Base-by-base conservation (phyloP, 169 alveolate genomes). In the Neospora caninum region DNA sequence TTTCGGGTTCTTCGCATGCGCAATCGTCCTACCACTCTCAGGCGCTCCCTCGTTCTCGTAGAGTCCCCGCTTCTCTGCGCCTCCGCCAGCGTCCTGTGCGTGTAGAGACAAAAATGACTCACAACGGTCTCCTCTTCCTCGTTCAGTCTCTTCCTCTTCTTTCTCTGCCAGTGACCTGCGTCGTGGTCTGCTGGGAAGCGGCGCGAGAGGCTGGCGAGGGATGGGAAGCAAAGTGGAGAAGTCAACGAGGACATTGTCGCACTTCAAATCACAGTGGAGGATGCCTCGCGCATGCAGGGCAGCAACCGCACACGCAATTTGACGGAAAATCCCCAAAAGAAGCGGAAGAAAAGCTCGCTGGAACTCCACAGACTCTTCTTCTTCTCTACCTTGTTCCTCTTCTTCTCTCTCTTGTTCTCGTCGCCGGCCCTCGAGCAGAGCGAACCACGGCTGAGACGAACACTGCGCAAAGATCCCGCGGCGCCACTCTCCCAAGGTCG, bases 201-300 rank as follows among this genome's bases (percentile, higher is more conserved):
- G n/a, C n/a, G n/a, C n/a, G n/a, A n/a, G 53, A 39, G 41, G 64
- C 84, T 91, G 91, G 82, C 42, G 91, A n/a, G 83, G 94, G 58
- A 78, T 67, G 41, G 88, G 86, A 53, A 69, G 91, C 20, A 69
- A 53, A 58, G 45, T 39, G 93, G n/a, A 9, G 92, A 45, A 38
- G 86, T 93, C 95, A 25, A 95, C 98, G 88, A 98, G 96, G 43
- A 98, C 96, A 95, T 98, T 98, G 96, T 98, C 99, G 91, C 99
- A 98, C 93, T 98, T 98, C 70, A 98, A 95, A 94, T 98, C 99
- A 95, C 98, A 98, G 96, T 98, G 99, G 29, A 98, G 97, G 69
- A 98, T 97, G 88, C 97, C 98, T 54, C 97, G 96, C 67, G 95
- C 91, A 92, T 98, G 99, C 45, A 98, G 96, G 45, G 96, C 95